Conservation (phyloP, 148 eudicot species). For the Amaranthus hypochondriacus region DNA sequence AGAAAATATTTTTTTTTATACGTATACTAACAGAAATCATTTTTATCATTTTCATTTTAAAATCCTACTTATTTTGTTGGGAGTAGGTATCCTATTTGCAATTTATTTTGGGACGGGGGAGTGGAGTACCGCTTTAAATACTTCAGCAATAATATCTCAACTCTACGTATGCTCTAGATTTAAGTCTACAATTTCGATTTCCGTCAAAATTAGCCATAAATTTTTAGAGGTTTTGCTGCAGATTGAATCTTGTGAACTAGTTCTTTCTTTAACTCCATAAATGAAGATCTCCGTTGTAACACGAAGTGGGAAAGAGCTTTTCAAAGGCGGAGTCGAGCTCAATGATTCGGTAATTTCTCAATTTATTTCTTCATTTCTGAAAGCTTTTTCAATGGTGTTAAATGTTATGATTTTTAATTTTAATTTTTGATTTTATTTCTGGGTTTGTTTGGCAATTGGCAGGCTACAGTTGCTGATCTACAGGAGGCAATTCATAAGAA, state of each 20-base stretch:
- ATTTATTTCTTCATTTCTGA: conserved; percentile 16
- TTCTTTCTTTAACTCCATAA: conserved; percentile 24
- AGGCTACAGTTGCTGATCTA: conserved; percentile 94
- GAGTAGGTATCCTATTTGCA: no score
- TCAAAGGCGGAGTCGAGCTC: conserved; percentile 83
- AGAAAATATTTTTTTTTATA: no score
- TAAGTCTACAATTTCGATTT: conserved; percentile 15
- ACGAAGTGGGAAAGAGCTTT: conserved; percentile 74
- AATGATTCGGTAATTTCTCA: conserved; percentile 53
- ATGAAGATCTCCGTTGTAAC: conserved; percentile 76
- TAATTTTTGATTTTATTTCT: neutral
- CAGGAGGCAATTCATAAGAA: conserved; percentile 78
- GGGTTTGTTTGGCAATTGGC: conserved; percentile 16
- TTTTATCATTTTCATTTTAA: no score
- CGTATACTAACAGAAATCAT: no score
- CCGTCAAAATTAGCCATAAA: neutral
- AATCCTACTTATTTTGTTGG: no score
- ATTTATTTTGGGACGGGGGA: no score
- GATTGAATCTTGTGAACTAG: conserved; percentile 18
- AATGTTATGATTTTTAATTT: neutral
- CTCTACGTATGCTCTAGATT: conserved; percentile 28
- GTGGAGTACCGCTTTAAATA: no score
- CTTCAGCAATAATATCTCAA: no score
- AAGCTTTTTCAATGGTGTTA: neutral
- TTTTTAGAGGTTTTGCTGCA: conserved; percentile 22